A percentile compares a stretch with the other conserved stretches of the same genome.
phyloP scores from a whole-genome alignment of 495 filamentous ascomycete species.

The Annulohypoxylon bovei region DNA sequence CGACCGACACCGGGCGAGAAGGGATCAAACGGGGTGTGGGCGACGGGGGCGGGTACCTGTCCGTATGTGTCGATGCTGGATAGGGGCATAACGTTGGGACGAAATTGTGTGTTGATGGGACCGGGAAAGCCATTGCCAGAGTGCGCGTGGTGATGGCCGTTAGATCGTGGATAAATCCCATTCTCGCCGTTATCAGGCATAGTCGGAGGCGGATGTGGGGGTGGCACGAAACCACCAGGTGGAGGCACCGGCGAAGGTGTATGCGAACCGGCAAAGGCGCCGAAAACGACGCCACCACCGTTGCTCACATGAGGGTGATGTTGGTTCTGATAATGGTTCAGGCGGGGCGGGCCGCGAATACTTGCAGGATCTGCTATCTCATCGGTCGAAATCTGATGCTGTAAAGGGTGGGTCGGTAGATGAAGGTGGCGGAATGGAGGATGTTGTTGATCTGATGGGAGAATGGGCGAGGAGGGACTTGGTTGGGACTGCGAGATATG shows the following conservation, averaged over 20 bases:
- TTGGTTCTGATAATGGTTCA: constrained; percentile 38
- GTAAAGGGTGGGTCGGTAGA: constrained; percentile 24
- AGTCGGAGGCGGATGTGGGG: constrained; percentile 47
- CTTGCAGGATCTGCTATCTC: constrained; percentile 30
- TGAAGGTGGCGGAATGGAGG: constrained; percentile 15
- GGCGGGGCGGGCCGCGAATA: constrained; percentile 34
- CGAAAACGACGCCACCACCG: constrained; percentile 56
- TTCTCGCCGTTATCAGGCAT: constrained; percentile 47
- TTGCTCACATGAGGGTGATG: constrained; percentile 56
- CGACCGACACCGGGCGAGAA: constrained; percentile 48
- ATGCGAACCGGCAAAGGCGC: constrained; percentile 56
- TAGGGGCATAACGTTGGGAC: constrained; percentile 32
- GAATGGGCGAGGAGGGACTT: constrained; percentile 23
- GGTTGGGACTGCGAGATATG: constrained; percentile 37
- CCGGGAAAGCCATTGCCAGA: constrained; percentile 47
- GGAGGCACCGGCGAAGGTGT: constrained; percentile 59
- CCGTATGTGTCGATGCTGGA: constrained; percentile 41
- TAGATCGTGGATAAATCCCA: constrained; percentile 43
- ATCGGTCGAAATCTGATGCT: constrained; percentile 25
- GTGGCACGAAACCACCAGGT: constrained; percentile 39
- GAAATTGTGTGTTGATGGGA: constrained; percentile 46
- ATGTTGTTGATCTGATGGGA: constrained; percentile 19
- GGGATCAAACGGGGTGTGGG: constrained; percentile 48
- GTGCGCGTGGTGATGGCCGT: constrained; percentile 46
- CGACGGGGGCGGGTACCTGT: constrained; percentile 49